Percentiles rank a stretch among this genome's conserved stretches.
phyloP scores from a whole-genome alignment of 106 monocot species.

The Cymbidium sinense region DNA sequence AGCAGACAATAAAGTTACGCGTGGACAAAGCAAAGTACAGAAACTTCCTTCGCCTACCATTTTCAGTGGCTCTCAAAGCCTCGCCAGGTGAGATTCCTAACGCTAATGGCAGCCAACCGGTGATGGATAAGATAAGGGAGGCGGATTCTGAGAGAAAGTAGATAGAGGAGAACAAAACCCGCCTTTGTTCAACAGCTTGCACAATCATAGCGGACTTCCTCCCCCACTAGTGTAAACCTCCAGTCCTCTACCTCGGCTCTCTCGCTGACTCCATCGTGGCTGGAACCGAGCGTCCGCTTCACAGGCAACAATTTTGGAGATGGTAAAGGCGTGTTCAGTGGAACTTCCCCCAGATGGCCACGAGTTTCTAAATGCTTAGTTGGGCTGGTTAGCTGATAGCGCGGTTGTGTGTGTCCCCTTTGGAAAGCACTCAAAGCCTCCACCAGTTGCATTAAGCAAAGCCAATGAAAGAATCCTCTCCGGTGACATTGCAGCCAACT shows the following conservation, averaged over 20 bases:
- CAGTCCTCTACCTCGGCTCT: neutral
- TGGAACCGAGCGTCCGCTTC: too few relatives aligned
- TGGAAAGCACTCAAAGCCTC: conserved; percentile 92
- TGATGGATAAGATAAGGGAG: too few relatives aligned
- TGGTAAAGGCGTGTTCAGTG: too few relatives aligned
- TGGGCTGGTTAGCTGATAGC: too few relatives aligned
- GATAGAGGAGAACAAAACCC: neutral
- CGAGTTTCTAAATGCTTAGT: too few relatives aligned
- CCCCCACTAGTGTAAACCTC: neutral
- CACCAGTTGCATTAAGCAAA: conserved; percentile 92
- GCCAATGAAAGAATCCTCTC: conserved; percentile 77
- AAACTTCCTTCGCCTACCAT: neutral
- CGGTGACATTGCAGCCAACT: conserved; percentile 80
- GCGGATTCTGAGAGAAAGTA: neutral
- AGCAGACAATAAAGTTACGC: neutral
- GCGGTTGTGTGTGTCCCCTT: too few relatives aligned
- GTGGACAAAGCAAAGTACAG: neutral
- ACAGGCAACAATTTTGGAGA: too few relatives aligned
- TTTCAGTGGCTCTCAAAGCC: neutral
- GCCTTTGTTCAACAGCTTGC: neutral
- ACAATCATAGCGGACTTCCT: neutral
- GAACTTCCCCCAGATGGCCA: too few relatives aligned
- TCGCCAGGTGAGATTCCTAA: neutral
- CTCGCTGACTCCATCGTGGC: too few relatives aligned
- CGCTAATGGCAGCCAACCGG: too few relatives aligned